Conservation (phyloP, 345 rosid species). For the Citrus australasica region DNA sequence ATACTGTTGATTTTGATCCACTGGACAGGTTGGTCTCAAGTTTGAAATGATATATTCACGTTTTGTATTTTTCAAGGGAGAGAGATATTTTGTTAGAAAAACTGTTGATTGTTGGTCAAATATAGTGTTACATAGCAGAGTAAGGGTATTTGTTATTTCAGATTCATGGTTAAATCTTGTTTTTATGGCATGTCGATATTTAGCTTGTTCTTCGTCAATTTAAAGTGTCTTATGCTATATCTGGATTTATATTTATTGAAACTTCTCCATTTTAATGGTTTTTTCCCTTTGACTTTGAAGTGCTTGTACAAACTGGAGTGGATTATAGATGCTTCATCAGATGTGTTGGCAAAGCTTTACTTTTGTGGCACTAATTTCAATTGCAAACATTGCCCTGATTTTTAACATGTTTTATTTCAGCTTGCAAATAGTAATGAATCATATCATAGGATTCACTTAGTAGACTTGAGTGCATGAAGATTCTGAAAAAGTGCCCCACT, state of each 20-base stretch:
- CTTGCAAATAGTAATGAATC: background rate
- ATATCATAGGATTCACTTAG: background rate
- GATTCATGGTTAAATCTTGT: background rate
- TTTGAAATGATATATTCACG: background rate
- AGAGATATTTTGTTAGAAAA: background rate
- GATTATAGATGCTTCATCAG: background rate
- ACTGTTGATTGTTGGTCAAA: background rate
- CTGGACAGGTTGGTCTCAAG: background rate
- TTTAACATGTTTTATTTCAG: slow-evolving; percentile 1
- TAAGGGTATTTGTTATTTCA: background rate
- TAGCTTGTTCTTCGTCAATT: background rate
- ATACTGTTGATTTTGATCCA: background rate
- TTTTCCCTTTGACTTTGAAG: background rate
- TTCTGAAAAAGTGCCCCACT: background rate
- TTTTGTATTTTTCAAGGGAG: background rate
- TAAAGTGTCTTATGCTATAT: background rate
- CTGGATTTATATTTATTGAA: background rate
- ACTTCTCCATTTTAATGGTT: background rate
- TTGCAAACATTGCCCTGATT: background rate
- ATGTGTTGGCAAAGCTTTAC: background rate
- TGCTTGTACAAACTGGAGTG: background rate
- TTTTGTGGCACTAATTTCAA: background rate
- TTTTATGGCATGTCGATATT: background rate
- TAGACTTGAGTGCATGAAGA: slow-evolving; percentile 1
- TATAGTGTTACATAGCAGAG: background rate